Evolutionary conservation across 1,284 basidiomycete genomes (phyloP), one percentile per base, ranked within the genome.

Genomic region (Tranzscheliella williamsii): DNA sequence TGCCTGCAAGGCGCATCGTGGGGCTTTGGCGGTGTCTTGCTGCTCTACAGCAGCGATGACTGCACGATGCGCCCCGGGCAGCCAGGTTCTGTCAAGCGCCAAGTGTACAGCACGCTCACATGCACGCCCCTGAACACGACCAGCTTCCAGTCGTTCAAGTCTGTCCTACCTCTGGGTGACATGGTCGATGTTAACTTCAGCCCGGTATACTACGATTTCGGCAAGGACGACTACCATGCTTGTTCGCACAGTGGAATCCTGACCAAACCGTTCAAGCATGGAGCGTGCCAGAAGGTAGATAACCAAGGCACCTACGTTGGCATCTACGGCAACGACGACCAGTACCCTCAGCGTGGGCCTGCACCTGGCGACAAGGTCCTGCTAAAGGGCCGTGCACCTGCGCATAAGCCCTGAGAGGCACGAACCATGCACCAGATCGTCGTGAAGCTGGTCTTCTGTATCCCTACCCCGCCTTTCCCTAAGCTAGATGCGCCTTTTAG

Each of bases 141-240:
- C 34, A 18, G 18, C 6, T 62, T 52, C 48, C 37, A 44, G 20
- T 62, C 58, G 12, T 55, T 42, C 58, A 55, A 47, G 24, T 29
- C 48, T 2, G 22, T 55, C 18, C 23, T 37, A 2, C 52, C 58
- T 4, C 9, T 1, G 2, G 48, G 44, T 1, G 12, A 23, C 1
- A 44, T 33, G 4, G 29, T 52, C 36, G 30, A 43, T 12, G 16
- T 45, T 11, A 26, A 44, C 35, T 62, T 62, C 35, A 62, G 58
- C 36, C 44, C 51, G 6, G 16, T 13, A 1, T 62, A 51, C 36
- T 55, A 62, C 35, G 52, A 43, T 17, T 1, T 52, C 7, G 35
- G 35, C 26, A 16, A 41, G 4, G 24, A 23, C 2, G 44, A 34
- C 4, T 55, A 48, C 22, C 58, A 62, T 23, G 34, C 40, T 3